Evolutionary conservation across 1,139 yeast genomes (phyloP), one percentile per base, ranked within the genome.

Genomic region (Hyphopichia buzzinii): DNA sequence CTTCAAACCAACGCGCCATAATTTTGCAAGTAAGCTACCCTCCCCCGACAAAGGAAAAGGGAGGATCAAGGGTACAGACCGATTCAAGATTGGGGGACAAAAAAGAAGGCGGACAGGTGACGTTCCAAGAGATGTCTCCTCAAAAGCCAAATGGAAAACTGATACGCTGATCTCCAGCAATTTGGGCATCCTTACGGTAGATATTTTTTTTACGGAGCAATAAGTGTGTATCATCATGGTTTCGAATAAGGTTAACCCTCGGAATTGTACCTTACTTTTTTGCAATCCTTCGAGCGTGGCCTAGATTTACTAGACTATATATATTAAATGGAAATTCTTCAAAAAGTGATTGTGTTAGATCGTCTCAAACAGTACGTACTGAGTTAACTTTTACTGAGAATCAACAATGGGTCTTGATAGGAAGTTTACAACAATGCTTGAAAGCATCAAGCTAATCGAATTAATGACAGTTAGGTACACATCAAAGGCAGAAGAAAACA

Each of bases 171-270:
- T 27, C 11, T n/a, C 29, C 7, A 27, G 12, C 17, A 29, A 23
- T n/a, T 39, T 36, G 15, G 47, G 45, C 8, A 41, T 35, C 26
- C 8, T 43, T 17, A 45, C 47, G 5, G 46, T 45, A 24, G 50
- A 47, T 35, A 33, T 47, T 24, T 47, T 44, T 34, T 11, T 27
- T 15, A 19, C 4, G 5, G 10, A 27, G 5, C 8, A 15, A 12
- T 8, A 12, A 27, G 11, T 13, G 15, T 13, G 16, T 27, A n/a
- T n/a, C n/a, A n/a, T n/a, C n/a, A n/a, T n/a, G n/a, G 15, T 12
- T 8, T 27, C 15, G 12, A n/a, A n/a, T 13, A 25, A 25, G 14
- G 10, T 25, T 25, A 6, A 11, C 14, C 27, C 12, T 25, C 12
- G 27, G 27, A 25, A 25, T 25, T 8, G 27, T 8, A 25, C 8